A percentile compares a stretch with the other conserved stretches of the same genome.
Evolutionary conservation across 495 filamentous ascomycete genomes (phyloP).

Genomic region (Neurospora sp.): DNA sequence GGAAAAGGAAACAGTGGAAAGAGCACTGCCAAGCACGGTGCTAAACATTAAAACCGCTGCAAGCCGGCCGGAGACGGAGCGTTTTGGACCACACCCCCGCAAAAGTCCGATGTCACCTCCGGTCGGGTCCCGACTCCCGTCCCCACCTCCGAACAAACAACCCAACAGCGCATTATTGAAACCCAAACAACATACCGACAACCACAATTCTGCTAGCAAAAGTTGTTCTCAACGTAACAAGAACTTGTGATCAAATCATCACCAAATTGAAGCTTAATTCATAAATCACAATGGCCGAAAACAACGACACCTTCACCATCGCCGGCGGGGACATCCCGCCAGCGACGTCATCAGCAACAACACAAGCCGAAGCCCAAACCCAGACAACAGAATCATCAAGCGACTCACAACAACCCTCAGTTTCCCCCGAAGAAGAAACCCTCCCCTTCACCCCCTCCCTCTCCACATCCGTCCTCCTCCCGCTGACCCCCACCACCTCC

Average conservation of each 20-base stretch:
- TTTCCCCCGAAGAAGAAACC: neutral
- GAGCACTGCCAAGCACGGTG: neutral
- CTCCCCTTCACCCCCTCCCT: neutral
- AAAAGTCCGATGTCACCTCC: neutral
- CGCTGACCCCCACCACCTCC: constrained; percentile 1
- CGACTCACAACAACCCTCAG: neutral
- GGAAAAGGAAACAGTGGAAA: neutral
- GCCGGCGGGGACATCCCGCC: neutral
- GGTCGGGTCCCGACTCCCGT: neutral
- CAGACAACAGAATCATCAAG: neutral
- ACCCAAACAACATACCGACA: neutral
- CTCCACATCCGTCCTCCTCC: neutral
- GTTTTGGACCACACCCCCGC: neutral
- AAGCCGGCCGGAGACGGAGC: neutral
- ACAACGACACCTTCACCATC: neutral
- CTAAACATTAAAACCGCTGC: neutral
- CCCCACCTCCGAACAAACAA: neutral
- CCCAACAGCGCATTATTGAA: neutral
- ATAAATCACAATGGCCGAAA: neutral
- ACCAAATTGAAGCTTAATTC: neutral
- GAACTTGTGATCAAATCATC: neutral
- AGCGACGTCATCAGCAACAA: neutral
- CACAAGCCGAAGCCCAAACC: neutral
- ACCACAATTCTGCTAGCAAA: neutral
- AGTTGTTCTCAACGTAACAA: neutral